A percentile compares a stretch with the other conserved stretches of the same genome.
Evolutionary conservation across 495 filamentous ascomycete genomes (phyloP).

Genomic region (Aspergillus kassunensis): DNA sequence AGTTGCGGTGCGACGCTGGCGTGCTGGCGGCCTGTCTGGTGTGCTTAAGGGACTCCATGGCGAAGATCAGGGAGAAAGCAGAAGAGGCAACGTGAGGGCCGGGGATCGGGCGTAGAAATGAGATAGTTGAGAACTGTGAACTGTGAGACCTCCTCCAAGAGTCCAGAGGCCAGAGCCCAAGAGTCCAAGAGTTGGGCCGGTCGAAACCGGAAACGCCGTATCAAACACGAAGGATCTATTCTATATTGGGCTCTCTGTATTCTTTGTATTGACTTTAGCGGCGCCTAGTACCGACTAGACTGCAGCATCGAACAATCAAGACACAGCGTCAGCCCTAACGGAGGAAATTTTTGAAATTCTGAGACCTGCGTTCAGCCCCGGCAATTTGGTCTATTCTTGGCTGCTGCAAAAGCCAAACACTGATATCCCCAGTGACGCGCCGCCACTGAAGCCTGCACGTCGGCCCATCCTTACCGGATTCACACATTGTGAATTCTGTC

Average conservation of each 20-base stretch:
- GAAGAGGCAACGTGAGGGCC: not conserved
- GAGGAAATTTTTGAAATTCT: too few relatives aligned
- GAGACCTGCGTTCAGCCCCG: conserved; percentile 14
- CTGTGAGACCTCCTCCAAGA: too few relatives aligned
- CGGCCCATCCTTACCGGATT: not conserved
- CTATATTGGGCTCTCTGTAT: not conserved
- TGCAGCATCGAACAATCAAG: not conserved
- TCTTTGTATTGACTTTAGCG: not conserved
- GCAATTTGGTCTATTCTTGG: conserved; percentile 3
- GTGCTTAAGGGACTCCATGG: conserved; percentile 11
- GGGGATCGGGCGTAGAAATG: not conserved
- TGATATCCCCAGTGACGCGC: too few relatives aligned
- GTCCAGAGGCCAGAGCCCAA: too few relatives aligned
- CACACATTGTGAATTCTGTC: not conserved
- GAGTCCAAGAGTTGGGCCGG: too few relatives aligned
- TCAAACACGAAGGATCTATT: not conserved
- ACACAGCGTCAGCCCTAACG: conserved; percentile 5
- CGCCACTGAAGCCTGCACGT: too few relatives aligned
- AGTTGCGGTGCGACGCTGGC: conserved; percentile 1
- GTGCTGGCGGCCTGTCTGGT: not conserved
- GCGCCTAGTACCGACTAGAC: not conserved
- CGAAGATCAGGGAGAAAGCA: not conserved
- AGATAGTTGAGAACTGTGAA: too few relatives aligned
- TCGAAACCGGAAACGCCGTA: not conserved
- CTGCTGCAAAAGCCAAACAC: too few relatives aligned